phyloP scores from a whole-genome alignment of 1,139 yeast species.

The Taphrina pruni region DNA sequence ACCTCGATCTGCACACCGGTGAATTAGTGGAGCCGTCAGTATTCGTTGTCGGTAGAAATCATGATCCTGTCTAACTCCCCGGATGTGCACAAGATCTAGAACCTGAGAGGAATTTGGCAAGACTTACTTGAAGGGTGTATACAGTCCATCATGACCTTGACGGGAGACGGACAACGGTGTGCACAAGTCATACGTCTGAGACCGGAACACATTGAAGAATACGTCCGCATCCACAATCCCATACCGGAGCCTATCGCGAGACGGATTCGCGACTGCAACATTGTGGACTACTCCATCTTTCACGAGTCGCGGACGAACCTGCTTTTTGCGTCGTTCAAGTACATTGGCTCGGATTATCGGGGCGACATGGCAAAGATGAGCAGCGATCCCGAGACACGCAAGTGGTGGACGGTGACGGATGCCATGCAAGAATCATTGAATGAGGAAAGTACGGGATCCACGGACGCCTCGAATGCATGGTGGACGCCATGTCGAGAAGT shows the following conservation, averaged over 20 bases:
- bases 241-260: slow-evolving; percentile 10
- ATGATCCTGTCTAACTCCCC: no score
- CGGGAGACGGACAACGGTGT: neutral
- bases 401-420: slow-evolving; percentile 24
- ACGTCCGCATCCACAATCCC: slow-evolving; percentile 24
- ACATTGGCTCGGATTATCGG: slow-evolving; percentile 4
- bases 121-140: no score
- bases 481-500: slow-evolving; percentile 21
- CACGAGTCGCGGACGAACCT: neutral
- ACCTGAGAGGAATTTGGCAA: no score
- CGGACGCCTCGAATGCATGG: slow-evolving; percentile 14
- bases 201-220: slow-evolving; percentile 11
- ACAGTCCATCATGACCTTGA: neutral
- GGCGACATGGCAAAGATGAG: slow-evolving; percentile 18
- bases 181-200: slow-evolving; percentile 12
- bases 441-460: slow-evolving; percentile 12
- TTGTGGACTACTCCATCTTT: slow-evolving; percentile 18
- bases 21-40: no score
- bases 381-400: slow-evolving; percentile 6
- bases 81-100: no score
- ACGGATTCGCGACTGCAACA: slow-evolving; percentile 8
- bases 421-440: slow-evolving; percentile 20
- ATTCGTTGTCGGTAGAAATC: no score
- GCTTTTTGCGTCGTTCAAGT: slow-evolving; percentile 24
- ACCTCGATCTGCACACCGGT: no score